Conservation (phyloP, 805 yeast genomes). For the Metschnikowia cubensis region DNA sequence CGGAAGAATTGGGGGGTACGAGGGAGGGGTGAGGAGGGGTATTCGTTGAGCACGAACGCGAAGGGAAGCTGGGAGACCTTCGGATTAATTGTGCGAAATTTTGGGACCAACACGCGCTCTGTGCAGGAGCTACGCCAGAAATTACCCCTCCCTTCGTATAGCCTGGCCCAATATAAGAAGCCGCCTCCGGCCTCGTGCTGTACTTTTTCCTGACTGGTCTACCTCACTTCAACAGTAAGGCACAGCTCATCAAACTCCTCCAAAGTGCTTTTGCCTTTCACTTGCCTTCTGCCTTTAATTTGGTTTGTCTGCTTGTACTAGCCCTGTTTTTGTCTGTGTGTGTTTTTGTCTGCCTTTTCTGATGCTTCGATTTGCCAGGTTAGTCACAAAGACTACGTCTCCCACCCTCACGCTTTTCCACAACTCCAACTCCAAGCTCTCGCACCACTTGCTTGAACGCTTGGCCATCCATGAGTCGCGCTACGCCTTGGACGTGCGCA, state of each 20-base stretch:
- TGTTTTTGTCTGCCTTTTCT: not conserved
- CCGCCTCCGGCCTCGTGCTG: not conserved
- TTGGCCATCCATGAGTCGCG: conserved; percentile 20
- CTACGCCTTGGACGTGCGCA: conserved; percentile 20
- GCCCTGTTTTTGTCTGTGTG: not conserved
- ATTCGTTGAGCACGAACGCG: conserved; percentile 1
- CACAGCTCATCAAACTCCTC: not conserved
- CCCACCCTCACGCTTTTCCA: conserved; percentile 29
- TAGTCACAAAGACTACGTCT: conserved; percentile 12
- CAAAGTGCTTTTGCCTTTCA: too few species aligned
- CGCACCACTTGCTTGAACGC: conserved; percentile 25
- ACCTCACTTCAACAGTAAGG: not conserved
- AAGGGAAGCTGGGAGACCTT: not conserved
- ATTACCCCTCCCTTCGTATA: conserved; percentile 17
- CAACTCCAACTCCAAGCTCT: conserved; percentile 24
- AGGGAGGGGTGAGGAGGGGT: conserved; percentile 11
- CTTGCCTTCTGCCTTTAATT: too few species aligned
- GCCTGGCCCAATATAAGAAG: not conserved
- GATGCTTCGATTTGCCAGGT: conserved; percentile 18
- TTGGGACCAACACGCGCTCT: conserved; percentile 5
- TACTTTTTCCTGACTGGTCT: too few species aligned
- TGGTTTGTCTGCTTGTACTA: too few species aligned
- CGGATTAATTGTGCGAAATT: conserved; percentile 12
- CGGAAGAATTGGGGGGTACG: too few species aligned
- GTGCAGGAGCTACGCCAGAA: conserved; percentile 12